Conservation (phyloP, 192 early-diverging fungal genomes). For the Coemansia sp. region DNA sequence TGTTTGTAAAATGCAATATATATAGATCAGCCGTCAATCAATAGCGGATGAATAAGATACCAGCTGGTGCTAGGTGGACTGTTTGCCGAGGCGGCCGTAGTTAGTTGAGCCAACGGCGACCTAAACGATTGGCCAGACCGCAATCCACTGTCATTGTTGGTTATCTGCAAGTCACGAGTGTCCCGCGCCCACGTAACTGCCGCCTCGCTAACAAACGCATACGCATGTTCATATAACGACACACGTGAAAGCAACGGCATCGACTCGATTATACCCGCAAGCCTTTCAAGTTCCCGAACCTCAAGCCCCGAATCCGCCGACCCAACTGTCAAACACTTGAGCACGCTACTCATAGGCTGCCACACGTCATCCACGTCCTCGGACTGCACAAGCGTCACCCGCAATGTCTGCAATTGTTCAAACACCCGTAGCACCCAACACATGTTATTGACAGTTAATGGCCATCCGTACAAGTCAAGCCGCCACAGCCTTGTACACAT, state of each 20-base stretch:
- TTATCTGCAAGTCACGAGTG: constrained; percentile 5
- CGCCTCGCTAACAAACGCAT: constrained; percentile 22
- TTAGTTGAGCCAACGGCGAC: constrained; percentile 9
- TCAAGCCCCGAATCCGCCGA: constrained; percentile 10
- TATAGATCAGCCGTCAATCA: constrained; percentile 5
- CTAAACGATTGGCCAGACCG: not conserved
- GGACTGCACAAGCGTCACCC: constrained; percentile 21
- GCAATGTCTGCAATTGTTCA: constrained; percentile 5
- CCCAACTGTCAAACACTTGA: constrained; percentile 19
- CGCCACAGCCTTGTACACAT: constrained; percentile 13
- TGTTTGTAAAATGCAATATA: not conserved
- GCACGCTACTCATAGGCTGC: not conserved
- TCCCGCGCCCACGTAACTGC: not conserved
- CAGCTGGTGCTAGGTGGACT: constrained; percentile 14
- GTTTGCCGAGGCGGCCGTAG: constrained; percentile 2
- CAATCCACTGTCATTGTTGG: constrained; percentile 6
- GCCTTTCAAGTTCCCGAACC: constrained; percentile 6
- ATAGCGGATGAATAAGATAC: constrained; percentile 16
- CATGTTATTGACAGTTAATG: constrained; percentile 30
- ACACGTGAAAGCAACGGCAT: constrained; percentile 2
- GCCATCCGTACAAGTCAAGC: constrained; percentile 49
- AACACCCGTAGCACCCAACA: constrained; percentile 30
- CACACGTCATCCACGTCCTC: not conserved
- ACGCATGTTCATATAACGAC: constrained; percentile 28
- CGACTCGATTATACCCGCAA: constrained; percentile 2